Evolutionary conservation across 2,329 filamentous ascomycete species (phyloP).

Genomic region (Neophaeococcomyces aloes): DNA sequence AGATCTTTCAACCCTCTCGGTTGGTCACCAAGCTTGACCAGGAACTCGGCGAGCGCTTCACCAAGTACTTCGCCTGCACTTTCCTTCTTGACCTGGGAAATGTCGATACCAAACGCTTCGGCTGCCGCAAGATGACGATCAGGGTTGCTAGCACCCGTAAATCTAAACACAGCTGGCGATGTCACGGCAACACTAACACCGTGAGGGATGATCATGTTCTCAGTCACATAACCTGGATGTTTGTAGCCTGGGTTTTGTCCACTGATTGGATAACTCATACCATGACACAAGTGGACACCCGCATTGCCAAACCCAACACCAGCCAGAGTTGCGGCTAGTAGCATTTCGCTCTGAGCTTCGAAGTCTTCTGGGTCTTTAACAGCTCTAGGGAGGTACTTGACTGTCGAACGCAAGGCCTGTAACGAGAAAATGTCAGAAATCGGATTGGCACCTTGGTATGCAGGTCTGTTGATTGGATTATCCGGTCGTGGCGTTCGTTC

Average conservation of each 20-base stretch:
- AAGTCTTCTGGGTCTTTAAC: constrained; percentile 79
- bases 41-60: constrained; percentile 71
- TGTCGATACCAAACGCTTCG: constrained; percentile 81
- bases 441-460: constrained; percentile 94
- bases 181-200: constrained; percentile 92
- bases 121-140: constrained; percentile 83
- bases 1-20: constrained; percentile 73
- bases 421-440: constrained; percentile 97
- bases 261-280: constrained; percentile 97
- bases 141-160: constrained; percentile 83
- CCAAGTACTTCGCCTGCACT: constrained; percentile 79
- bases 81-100: constrained; percentile 76
- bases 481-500: constrained; percentile 72
- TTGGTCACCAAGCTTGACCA: constrained; percentile 78
- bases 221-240: constrained; percentile 74
- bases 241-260: constrained; percentile 87
- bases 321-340: constrained; percentile 84
- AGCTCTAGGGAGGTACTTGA: constrained; percentile 85
- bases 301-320: constrained; percentile 97
- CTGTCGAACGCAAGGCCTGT: constrained; percentile 67
- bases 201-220: constrained; percentile 77
- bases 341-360: constrained; percentile 91
- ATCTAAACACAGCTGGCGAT: constrained; percentile 84
- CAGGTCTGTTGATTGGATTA: constrained; percentile 83
- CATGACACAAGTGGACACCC: constrained; percentile 78